Conservation (phyloP, 2,329 filamentous ascomycete genomes). For the Drechslerella stenobrocha region DNA sequence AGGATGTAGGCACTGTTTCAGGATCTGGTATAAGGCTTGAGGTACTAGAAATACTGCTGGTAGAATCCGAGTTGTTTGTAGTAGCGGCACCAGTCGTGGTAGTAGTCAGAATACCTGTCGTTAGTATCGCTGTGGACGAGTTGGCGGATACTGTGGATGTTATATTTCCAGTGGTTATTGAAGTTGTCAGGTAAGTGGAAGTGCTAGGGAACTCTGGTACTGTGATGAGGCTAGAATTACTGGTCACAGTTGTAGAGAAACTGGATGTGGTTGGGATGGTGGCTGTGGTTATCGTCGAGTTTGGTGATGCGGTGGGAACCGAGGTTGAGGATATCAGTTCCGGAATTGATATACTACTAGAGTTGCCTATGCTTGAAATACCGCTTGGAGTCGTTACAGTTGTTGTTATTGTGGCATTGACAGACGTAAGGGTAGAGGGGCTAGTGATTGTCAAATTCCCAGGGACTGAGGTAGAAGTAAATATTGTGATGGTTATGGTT, state of each 20-base stretch:
- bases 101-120: not conserved
- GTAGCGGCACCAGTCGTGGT: slow-evolving; percentile 1
- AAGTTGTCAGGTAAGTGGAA: slow-evolving; percentile 6
- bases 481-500: too few species aligned
- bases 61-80: slow-evolving; percentile 3
- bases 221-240: not conserved
- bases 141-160: not conserved
- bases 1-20: slow-evolving; percentile 8
- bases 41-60: slow-evolving; percentile 1
- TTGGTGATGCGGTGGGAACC: not conserved
- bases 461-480: slow-evolving; percentile 10
- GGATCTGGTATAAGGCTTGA: not conserved
- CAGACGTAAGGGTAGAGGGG: slow-evolving; percentile 13
- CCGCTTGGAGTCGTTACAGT: slow-evolving; percentile 1
- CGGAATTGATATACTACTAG: slow-evolving; percentile 2
- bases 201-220: slow-evolving; percentile 6
- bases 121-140: not conserved
- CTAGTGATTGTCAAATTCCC: slow-evolving; percentile 13
- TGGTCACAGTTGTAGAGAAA: not conserved
- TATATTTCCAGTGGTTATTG: not conserved
- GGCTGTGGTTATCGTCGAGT: not conserved
- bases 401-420: slow-evolving; percentile 35
- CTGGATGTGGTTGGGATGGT: slow-evolving; percentile 2
- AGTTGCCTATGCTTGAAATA: slow-evolving; percentile 1
- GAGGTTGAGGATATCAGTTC: slow-evolving; percentile 4